These are phyloP conservation scores for Exophiala sp. DNA, from an alignment of 2,329 filamentous ascomycete genomes.

Conservation along the genomic window DNA sequence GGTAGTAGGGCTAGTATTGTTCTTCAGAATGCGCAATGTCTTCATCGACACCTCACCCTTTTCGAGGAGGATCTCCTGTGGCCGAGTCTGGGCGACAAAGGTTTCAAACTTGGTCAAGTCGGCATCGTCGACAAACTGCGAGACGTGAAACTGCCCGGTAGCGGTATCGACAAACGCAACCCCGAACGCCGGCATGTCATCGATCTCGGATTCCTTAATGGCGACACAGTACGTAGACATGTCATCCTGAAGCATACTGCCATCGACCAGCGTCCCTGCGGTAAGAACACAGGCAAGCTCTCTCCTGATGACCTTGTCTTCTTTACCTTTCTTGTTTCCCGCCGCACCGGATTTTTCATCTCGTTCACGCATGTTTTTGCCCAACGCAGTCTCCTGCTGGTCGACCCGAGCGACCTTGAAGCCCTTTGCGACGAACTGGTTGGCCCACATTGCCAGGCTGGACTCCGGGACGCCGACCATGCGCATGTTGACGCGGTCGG, in stretches of 20 bases:
- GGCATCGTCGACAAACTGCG: constrained; percentile 82
- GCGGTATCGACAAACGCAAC: constrained; percentile 92
- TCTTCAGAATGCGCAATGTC: constrained; percentile 86
- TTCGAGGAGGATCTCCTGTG: constrained; percentile 82
- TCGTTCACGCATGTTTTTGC: constrained; percentile 97
- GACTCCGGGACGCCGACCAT: constrained; percentile 98
- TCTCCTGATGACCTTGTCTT: constrained; percentile 86
- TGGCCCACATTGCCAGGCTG: constrained; percentile 93
- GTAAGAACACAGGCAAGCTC: constrained; percentile 89
- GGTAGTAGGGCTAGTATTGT: constrained; percentile 85
- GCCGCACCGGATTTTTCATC: constrained; percentile 47
- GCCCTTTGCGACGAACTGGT: constrained; percentile 96
- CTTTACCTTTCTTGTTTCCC: constrained; percentile 52
- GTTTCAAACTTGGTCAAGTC: constrained; percentile 97
- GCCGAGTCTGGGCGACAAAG: constrained; percentile 83
- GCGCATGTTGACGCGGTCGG: constrained; percentile 96
- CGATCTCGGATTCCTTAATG: constrained; percentile 70
- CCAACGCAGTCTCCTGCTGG: constrained; percentile 90
- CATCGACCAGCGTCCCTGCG: constrained; percentile 86
- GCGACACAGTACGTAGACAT: constrained; percentile 95
- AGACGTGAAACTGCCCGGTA: constrained; percentile 90
- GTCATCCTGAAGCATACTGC: constrained; percentile 94
- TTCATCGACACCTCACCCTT: constrained; percentile 83
- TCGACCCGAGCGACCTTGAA: constrained; percentile 96
- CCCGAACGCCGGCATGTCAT: constrained; percentile 76